Evolutionary conservation across 495 filamentous ascomycete genomes (phyloP).

Genomic region (Annulohypoxylon nitens): DNA sequence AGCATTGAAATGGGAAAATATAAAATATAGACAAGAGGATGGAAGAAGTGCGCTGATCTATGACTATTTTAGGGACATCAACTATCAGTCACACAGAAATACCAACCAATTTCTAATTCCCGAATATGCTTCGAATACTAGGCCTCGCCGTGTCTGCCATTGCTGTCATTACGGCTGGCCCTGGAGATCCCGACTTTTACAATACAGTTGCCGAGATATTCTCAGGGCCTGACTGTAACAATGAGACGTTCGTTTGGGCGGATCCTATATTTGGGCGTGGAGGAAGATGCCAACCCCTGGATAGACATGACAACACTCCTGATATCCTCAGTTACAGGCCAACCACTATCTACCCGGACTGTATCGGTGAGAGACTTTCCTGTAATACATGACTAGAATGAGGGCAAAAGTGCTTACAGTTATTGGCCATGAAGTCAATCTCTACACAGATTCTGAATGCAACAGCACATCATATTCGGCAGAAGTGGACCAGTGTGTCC

Average conservation of each 20-base stretch:
- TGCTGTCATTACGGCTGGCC: neutral
- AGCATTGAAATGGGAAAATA: neutral
- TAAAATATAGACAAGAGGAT: slow-evolving; percentile 5
- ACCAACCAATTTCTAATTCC: neutral
- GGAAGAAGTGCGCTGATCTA: neutral
- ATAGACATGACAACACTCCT: slow-evolving; percentile 39
- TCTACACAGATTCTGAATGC: slow-evolving; percentile 39
- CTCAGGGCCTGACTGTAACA: slow-evolving; percentile 31
- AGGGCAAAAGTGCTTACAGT: neutral
- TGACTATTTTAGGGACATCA: neutral
- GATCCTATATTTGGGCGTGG: slow-evolving; percentile 42
- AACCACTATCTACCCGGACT: slow-evolving; percentile 37
- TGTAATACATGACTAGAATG: neutral
- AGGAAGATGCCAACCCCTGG: slow-evolving; percentile 39
- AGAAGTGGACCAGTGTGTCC: slow-evolving; percentile 33
- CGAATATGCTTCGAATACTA: slow-evolving; percentile 17
- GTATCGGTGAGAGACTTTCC: slow-evolving; percentile 14
- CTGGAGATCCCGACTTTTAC: slow-evolving; percentile 40
- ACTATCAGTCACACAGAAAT: neutral
- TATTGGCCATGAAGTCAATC: slow-evolving; percentile 15
- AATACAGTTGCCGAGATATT: slow-evolving; percentile 38
- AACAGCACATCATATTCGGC: slow-evolving; percentile 27
- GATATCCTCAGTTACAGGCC: slow-evolving; percentile 41
- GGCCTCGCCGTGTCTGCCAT: slow-evolving; percentile 7
- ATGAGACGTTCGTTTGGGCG: slow-evolving; percentile 37